These are phyloP conservation scores for Hansenula sp. DNA, from an alignment of 1,139 yeast species.

Conservation along the genomic window DNA sequence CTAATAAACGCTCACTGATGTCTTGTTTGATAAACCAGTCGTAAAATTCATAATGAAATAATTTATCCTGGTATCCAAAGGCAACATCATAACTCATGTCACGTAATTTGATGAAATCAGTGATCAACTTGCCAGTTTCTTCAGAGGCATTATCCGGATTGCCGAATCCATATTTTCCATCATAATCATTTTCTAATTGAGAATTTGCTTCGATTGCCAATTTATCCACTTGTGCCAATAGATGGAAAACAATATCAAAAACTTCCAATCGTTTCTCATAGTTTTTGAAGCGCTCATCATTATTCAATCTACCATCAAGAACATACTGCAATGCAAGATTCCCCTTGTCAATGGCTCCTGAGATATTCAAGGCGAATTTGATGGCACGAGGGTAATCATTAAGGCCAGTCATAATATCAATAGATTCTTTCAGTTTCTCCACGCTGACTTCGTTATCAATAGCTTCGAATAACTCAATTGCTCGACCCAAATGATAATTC, in stretches of 20 bases:
- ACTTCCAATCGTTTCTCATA: slow-evolving; percentile 51
- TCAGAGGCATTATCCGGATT: slow-evolving; percentile 4
- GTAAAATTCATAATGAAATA: slow-evolving; percentile 86
- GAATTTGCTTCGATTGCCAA: slow-evolving; percentile 55
- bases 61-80: slow-evolving; percentile 68
- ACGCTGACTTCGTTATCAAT: slow-evolving; percentile 75
- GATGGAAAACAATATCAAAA: slow-evolving; percentile 70
- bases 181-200: slow-evolving; percentile 29
- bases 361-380: slow-evolving; percentile 74
- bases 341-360: slow-evolving; percentile 62
- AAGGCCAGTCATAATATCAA: slow-evolving; percentile 71
- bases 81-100: slow-evolving; percentile 74
- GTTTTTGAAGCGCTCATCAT: slow-evolving; percentile 42
- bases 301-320: slow-evolving; percentile 43
- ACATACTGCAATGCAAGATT: slow-evolving; percentile 53
- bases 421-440: slow-evolving; percentile 80
- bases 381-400: slow-evolving; percentile 85
- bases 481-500: slow-evolving; percentile 65
- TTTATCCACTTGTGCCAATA: slow-evolving; percentile 69
- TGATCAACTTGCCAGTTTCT: slow-evolving; percentile 24
- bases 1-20: slow-evolving; percentile 70
- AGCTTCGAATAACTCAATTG: slow-evolving; percentile 72
- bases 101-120: slow-evolving; percentile 57
- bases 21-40: slow-evolving; percentile 89
- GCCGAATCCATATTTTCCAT: slow-evolving; percentile 6